These are phyloP conservation scores for Russula virescens DNA, from an alignment of 768 basidiomycete species.

Conservation along the genomic window DNA sequence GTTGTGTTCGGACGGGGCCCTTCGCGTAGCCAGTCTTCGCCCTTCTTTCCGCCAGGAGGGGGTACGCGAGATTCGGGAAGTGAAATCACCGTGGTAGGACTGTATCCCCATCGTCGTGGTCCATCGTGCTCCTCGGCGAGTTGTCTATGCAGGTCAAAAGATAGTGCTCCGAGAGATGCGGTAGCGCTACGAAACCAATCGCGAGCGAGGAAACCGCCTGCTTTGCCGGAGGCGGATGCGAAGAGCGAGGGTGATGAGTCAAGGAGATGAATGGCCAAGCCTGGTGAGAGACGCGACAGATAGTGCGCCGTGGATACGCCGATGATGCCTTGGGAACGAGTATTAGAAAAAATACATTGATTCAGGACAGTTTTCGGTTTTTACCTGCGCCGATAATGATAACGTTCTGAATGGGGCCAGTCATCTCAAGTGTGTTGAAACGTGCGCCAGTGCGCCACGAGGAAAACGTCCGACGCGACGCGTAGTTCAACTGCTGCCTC, in stretches of 20 bases:
- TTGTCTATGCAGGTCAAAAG: constrained; percentile 32
- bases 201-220: constrained; percentile 38
- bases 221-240: too few species aligned
- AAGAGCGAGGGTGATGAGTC: constrained; percentile 37
- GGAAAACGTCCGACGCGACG: too few species aligned
- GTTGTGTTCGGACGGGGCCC: too few species aligned
- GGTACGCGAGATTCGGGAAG: constrained; percentile 19
- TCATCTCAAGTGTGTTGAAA: too few species aligned
- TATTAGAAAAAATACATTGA: neutral
- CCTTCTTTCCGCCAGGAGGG: neutral
- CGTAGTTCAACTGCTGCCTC: too few species aligned
- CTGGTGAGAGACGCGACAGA: constrained; percentile 26
- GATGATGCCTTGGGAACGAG: constrained; percentile 34
- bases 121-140: constrained; percentile 37
- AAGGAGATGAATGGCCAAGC: constrained; percentile 36
- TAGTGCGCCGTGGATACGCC: constrained; percentile 43
- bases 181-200: constrained; percentile 27
- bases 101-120: constrained; percentile 37
- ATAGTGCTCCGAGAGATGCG: constrained; percentile 18
- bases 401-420: constrained; percentile 24
- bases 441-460: too few species aligned
- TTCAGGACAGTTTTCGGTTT: neutral
- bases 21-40: too few species aligned
- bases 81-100: constrained; percentile 29
- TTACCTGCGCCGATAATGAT: constrained; percentile 40